Conservation (phyloP, 257 asterid species). For the Mitragyna speciosa region DNA sequence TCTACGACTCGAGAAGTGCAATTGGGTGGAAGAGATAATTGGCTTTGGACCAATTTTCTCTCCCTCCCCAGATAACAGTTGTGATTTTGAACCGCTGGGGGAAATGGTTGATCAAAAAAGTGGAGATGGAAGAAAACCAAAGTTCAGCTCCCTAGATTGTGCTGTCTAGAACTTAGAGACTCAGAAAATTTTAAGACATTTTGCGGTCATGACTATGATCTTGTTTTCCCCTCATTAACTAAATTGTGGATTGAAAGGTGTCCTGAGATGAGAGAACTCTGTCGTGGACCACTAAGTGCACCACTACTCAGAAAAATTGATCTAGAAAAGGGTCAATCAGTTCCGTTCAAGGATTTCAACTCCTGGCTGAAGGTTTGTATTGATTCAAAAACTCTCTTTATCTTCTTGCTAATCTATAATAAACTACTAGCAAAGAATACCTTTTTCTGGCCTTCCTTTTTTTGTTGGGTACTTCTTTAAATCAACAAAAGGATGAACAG, state of each 20-base stretch:
- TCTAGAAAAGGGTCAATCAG: slow-evolving; percentile 7
- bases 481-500: too few relatives aligned
- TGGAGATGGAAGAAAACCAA: neutral
- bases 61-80: neutral
- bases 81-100: neutral
- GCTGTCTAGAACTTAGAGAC: neutral
- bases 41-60: neutral
- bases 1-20: neutral
- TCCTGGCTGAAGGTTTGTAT: slow-evolving; percentile 15
- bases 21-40: slow-evolving; percentile 5
- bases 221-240: slow-evolving; percentile 11
- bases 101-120: neutral
- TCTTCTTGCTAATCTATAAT: neutral
- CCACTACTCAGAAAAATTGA: slow-evolving; percentile 1
- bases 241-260: neutral
- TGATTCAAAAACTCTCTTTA: neutral
- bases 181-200: neutral
- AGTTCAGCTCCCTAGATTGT: slow-evolving; percentile 8
- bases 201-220: neutral
- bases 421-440: too few relatives aligned
- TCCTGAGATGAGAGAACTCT: slow-evolving; percentile 2
- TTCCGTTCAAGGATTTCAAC: neutral
- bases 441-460: too few relatives aligned
- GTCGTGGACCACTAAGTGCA: neutral
- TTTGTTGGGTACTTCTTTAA: too few relatives aligned